Percentiles rank a stretch among this genome's conserved stretches.
These are phyloP conservation scores for Fraxinus pennsylvanica DNA, from an alignment of 257 asterid genomes.

Conservation along the genomic window DNA sequence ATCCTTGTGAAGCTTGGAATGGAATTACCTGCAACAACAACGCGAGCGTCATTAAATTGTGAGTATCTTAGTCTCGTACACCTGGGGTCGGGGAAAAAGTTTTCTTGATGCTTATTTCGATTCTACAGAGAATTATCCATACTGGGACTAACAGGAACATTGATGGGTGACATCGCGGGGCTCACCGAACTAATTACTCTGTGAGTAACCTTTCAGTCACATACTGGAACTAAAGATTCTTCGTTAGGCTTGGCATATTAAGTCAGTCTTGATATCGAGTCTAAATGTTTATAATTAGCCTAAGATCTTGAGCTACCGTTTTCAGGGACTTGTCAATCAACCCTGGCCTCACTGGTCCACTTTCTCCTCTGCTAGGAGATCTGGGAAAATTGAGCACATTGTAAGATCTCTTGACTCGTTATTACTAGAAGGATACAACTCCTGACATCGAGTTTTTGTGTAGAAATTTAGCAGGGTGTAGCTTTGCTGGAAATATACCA, in stretches of 20 bases:
- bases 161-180: slow-evolving; percentile 80
- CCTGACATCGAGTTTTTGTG: slow-evolving; percentile 16
- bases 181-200: slow-evolving; percentile 66
- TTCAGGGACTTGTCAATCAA: slow-evolving; percentile 89
- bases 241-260: neutral
- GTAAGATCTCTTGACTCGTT: slow-evolving; percentile 42
- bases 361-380: slow-evolving; percentile 82
- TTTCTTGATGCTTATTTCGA: neutral
- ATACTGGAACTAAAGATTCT: neutral
- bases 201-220: slow-evolving; percentile 46
- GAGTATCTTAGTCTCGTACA: slow-evolving; percentile 18
- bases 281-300: no score
- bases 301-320: neutral
- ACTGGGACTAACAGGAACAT: slow-evolving; percentile 71
- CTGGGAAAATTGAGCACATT: slow-evolving; percentile 61
- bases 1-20: slow-evolving; percentile 81
- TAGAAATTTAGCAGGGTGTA: slow-evolving; percentile 91
- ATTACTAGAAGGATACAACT: neutral
- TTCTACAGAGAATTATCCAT: slow-evolving; percentile 65
- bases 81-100: neutral
- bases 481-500: slow-evolving; percentile 76
- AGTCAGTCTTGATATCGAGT: neutral
- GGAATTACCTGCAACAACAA: slow-evolving; percentile 65
- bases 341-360: slow-evolving; percentile 72
- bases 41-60: slow-evolving; percentile 74